A percentile compares a stretch with the other conserved stretches of the same genome.
These are phyloP conservation scores for Kwoniella pini DNA, from an alignment of 768 basidiomycete species.

Conservation along the genomic window DNA sequence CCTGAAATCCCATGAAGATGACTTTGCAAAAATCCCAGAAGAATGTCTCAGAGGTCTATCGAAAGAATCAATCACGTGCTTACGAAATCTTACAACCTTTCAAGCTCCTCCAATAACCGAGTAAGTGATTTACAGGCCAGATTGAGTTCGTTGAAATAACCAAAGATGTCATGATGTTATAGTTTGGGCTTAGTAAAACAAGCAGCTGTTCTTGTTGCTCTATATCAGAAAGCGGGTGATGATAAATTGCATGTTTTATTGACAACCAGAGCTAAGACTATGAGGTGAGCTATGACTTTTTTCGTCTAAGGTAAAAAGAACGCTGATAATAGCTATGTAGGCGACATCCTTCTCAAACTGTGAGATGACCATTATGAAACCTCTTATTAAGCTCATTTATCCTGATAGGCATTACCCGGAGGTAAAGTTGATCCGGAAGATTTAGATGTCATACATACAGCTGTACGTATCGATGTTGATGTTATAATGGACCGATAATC, in stretches of 20 bases:
- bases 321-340: too few species aligned
- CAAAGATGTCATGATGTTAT: not conserved
- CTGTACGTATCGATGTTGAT: constrained; percentile 62
- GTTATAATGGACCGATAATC: not conserved
- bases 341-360: constrained; percentile 43
- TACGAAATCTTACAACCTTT: constrained; percentile 26
- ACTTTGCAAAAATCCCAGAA: not conserved
- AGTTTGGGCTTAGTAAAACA: constrained; percentile 57
- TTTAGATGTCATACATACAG: constrained; percentile 65
- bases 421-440: constrained; percentile 75
- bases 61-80: constrained; percentile 35
- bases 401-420: constrained; percentile 69
- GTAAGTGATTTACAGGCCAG: too few species aligned
- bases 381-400: not conserved
- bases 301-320: not conserved
- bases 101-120: constrained; percentile 29
- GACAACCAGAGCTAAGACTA: constrained; percentile 72
- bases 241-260: constrained; percentile 70
- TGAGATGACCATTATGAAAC: constrained; percentile 10
- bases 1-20: too few species aligned
- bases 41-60: constrained; percentile 27
- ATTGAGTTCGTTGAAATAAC: too few species aligned
- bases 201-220: constrained; percentile 75
- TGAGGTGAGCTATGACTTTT: constrained; percentile 33
- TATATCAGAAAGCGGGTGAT: constrained; percentile 69